Evolutionary conservation across 78 protist genomes (phyloP).

Genomic region (Mastigamoeba balamuthi): DNA sequence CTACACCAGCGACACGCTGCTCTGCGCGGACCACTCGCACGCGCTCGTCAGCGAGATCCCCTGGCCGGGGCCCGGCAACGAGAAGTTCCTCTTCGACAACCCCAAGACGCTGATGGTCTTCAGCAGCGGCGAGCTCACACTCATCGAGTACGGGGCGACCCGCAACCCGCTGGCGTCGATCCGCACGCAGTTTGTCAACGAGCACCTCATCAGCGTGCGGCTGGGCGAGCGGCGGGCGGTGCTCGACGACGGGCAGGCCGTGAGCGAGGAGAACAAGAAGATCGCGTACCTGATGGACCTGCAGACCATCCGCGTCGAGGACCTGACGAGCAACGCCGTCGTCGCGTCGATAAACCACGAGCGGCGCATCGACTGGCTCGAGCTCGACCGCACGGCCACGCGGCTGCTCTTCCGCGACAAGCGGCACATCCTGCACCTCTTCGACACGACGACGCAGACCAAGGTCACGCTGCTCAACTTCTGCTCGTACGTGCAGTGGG

Average conservation of each 20-base stretch:
- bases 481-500: constrained; percentile 65
- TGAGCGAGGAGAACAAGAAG: neutral
- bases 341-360: constrained; percentile 57
- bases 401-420: constrained; percentile 73
- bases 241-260: neutral
- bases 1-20: constrained; percentile 61
- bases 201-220: constrained; percentile 49
- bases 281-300: constrained; percentile 72
- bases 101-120: constrained; percentile 48
- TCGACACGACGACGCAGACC: constrained; percentile 29
- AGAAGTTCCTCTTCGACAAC: constrained; percentile 62
- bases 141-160: constrained; percentile 50
- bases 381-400: constrained; percentile 32
- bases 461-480: constrained; percentile 51
- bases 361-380: constrained; percentile 70
- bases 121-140: constrained; percentile 71
- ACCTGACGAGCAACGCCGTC: constrained; percentile 5
- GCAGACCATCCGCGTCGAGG: constrained; percentile 46
- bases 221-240: neutral
- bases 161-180: neutral
- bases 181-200: constrained; percentile 62
- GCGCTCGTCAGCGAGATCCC: constrained; percentile 40
- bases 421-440: constrained; percentile 41
- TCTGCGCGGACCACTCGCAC: constrained; percentile 53
- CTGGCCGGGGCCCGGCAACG: constrained; percentile 51